phyloP scores from a whole-genome alignment of 331 rosid genomes.

The Acacia concinna region DNA sequence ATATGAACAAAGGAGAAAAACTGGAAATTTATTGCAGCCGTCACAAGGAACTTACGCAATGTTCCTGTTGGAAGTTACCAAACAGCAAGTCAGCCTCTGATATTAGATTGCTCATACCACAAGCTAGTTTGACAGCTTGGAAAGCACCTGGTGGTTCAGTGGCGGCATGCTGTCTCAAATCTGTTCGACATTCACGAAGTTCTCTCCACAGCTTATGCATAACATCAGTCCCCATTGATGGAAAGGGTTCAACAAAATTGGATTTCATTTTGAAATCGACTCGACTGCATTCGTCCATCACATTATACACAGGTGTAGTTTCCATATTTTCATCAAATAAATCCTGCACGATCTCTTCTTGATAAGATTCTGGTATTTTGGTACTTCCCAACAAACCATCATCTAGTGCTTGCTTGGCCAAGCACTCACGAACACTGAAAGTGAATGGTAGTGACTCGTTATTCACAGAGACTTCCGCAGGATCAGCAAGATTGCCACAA shows the following conservation, averaged over 20 bases:
- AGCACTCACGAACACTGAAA: conserved; percentile 27
- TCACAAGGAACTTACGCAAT: conserved; percentile 42
- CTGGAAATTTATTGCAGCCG: conserved; percentile 15
- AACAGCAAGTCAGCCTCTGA: conserved; percentile 74
- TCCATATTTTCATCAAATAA: conserved; percentile 8
- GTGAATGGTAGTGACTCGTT: conserved; percentile 40
- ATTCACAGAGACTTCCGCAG: conserved; percentile 46
- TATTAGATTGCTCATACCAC: conserved; percentile 64
- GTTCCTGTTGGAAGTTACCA: conserved; percentile 40
- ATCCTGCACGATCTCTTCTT: background rate
- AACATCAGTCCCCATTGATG: conserved; percentile 35
- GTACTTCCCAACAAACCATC: conserved; percentile 20
- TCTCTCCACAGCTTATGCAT: conserved; percentile 71
- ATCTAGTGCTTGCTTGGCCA: conserved; percentile 31
- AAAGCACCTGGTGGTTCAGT: conserved; percentile 48
- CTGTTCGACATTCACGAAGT: conserved; percentile 48
- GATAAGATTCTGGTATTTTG: conserved; percentile 39
- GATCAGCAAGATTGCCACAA: conserved; percentile 31
- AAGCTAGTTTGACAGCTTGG: conserved; percentile 56
- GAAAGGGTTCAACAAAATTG: conserved; percentile 38
- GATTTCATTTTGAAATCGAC: conserved; percentile 26
- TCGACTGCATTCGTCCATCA: conserved; percentile 21
- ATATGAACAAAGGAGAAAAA: conserved; percentile 19
- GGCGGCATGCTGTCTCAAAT: conserved; percentile 52
- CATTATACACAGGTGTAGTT: background rate